Base-by-base conservation (phyloP, 2,329 filamentous ascomycete genomes). In the Fusarium decemcellulare region DNA sequence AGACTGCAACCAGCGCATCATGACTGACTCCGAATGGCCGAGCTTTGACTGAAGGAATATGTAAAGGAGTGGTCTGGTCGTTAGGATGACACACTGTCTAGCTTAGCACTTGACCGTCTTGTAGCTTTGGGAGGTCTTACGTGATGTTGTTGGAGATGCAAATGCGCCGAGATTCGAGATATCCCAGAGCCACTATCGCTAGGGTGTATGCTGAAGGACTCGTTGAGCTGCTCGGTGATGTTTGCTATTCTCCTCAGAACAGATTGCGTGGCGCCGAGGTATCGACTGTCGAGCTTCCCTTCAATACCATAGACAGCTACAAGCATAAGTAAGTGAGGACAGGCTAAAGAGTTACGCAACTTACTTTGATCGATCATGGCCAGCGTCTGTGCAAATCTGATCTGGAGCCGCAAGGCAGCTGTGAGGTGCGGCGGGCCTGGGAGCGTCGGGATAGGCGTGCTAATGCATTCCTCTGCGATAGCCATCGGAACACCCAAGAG, bases 71-170 rank as follows among this genome's bases (percentile, higher is more conserved):
- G 48, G 48, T 1, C 48, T 39, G 12, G 48, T 51, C 5, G 48
- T 51, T 2, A 51, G 10, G 1, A 51, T 34, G 2, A 51, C n/a
- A 9, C 47, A 51, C 47, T 51, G 6, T 34, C 32, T 12, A 27
- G 2, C 11, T 27, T 23, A 51, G 6, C 32, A n/a, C 18, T 5
- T 3, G 12, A 23, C 7, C 34, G 29, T 14, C 23, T 8, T 48
- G 0, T 0, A 11, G 3, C 12, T 0, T 5, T 5, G 9, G 39
- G 6, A 14, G 30, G 3, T 2, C 47, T 37, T 18, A 51, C 48
- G 9, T 51, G 48, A 11, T 51, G 48, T n/a, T 51, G 37, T 3
- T 51, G 48, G 12, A 51, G 48, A 51, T 51, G 48, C 3, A 51
- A 34, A 12, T 51, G 32, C 2, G 48, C 48, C 32, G 48, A 51